Percentiles rank a stretch among this genome's conserved stretches.
These are phyloP conservation scores for Plasmodium billcollinsi DNA, from an alignment of 169 alveolate genomes.

Conservation along the genomic window DNA sequence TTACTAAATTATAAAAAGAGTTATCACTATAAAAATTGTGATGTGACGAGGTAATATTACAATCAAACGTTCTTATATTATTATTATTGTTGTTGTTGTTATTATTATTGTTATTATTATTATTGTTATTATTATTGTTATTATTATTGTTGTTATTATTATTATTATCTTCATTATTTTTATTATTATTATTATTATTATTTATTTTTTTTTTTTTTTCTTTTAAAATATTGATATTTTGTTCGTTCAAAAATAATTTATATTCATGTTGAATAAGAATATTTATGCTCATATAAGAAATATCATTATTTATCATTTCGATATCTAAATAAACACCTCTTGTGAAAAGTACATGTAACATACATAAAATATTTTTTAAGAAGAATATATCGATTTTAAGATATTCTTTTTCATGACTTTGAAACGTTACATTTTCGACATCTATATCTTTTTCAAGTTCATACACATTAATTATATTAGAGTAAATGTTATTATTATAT, in stretches of 20 bases:
- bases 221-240: background rate
- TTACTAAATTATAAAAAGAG: too few species aligned
- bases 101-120: background rate
- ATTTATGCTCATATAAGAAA: constrained; percentile 9
- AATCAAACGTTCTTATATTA: background rate
- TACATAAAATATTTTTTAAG: constrained; percentile 47
- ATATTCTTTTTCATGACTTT: constrained; percentile 51
- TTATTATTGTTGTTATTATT: background rate
- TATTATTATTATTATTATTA: background rate
- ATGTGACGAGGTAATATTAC: too few species aligned
- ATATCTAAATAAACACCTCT: constrained; percentile 22
- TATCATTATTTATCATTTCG: constrained; percentile 24
- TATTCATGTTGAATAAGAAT: constrained; percentile 24
- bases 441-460: constrained; percentile 49
- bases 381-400: constrained; percentile 62
- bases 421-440: constrained; percentile 64
- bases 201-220: background rate
- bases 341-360: constrained; percentile 52
- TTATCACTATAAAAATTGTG: too few species aligned
- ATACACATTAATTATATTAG: constrained; percentile 45
- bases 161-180: background rate
- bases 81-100: background rate
- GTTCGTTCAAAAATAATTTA: constrained; percentile 1
- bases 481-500: background rate
- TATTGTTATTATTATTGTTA: background rate